Conservation (phyloP, 2,329 filamentous ascomycete genomes). For the Leptographium flavum region DNA sequence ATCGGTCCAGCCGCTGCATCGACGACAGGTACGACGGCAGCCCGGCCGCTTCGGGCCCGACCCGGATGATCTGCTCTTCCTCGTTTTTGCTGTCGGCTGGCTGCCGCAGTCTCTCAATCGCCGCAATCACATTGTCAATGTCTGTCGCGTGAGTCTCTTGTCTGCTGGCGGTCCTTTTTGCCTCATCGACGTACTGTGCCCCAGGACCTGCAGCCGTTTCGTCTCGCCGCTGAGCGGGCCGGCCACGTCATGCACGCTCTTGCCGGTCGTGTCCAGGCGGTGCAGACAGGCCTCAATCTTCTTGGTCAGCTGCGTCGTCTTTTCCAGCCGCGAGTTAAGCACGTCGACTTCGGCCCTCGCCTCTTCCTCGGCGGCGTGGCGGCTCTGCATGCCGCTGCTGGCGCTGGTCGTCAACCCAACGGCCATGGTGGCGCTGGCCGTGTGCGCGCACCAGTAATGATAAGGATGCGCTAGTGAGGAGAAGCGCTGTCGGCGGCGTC, state of each 20-base stretch:
- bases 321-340: conserved; percentile 63
- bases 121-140: conserved; percentile 70
- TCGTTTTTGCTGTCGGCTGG: conserved; percentile 86
- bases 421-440: conserved; percentile 26
- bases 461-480: background rate
- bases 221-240: conserved; percentile 90
- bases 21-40: conserved; percentile 77
- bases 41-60: conserved; percentile 71
- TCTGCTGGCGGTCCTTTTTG: background rate
- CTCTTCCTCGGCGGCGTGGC: conserved; percentile 48
- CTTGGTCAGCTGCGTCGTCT: conserved; percentile 84
- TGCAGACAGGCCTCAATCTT: conserved; percentile 84
- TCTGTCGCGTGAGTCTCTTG: conserved; percentile 32
- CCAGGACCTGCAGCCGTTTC: conserved; percentile 73
- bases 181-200: conserved; percentile 44
- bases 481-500: background rate
- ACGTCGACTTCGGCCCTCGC: conserved; percentile 57
- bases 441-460: background rate
- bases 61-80: conserved; percentile 82
- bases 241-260: conserved; percentile 81
- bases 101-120: conserved; percentile 77
- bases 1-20: conserved; percentile 74
- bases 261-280: conserved; percentile 74
- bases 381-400: conserved; percentile 13
- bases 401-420: conserved; percentile 27